These are phyloP conservation scores for Phanerochaete carnosa DNA, from an alignment of 768 basidiomycete genomes.

Conservation along the genomic window DNA sequence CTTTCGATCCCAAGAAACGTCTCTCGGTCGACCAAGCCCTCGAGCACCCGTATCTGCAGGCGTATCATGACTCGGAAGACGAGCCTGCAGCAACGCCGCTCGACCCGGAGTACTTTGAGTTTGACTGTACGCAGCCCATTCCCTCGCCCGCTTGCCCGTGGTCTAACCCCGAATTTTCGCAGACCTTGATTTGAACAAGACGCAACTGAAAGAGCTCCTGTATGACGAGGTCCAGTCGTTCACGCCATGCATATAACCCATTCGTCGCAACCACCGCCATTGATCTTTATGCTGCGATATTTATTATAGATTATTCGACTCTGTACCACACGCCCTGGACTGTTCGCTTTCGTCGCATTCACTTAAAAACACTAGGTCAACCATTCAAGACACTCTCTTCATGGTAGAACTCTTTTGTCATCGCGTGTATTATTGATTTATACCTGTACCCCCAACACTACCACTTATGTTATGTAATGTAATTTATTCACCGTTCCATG, in stretches of 20 bases:
- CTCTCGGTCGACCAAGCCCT: constrained; percentile 81
- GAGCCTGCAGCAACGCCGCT: constrained; percentile 82
- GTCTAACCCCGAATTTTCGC: constrained; percentile 46
- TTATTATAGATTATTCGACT: background rate
- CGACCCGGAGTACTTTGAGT: constrained; percentile 85
- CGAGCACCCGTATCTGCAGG: constrained; percentile 75
- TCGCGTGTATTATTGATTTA: background rate
- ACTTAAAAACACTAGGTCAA: no score
- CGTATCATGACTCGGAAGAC: constrained; percentile 88
- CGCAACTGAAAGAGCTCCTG: constrained; percentile 77
- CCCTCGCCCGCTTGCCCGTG: constrained; percentile 4
- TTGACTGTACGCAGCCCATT: constrained; percentile 59
- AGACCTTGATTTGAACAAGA: constrained; percentile 52
- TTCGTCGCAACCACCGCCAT: background rate
- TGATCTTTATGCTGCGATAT: background rate
- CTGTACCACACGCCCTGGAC: background rate
- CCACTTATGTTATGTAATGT: background rate
- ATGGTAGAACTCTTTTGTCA: background rate
- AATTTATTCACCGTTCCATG: background rate
- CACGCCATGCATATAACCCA: constrained; percentile 38
- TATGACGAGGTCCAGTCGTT: constrained; percentile 85
- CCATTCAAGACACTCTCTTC: no score
- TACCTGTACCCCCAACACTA: background rate
- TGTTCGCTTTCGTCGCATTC: background rate
- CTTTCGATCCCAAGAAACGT: constrained; percentile 87